phyloP scores from a whole-genome alignment of 2,329 filamentous ascomycete species.

The Purpureocillium takamizusanense region DNA sequence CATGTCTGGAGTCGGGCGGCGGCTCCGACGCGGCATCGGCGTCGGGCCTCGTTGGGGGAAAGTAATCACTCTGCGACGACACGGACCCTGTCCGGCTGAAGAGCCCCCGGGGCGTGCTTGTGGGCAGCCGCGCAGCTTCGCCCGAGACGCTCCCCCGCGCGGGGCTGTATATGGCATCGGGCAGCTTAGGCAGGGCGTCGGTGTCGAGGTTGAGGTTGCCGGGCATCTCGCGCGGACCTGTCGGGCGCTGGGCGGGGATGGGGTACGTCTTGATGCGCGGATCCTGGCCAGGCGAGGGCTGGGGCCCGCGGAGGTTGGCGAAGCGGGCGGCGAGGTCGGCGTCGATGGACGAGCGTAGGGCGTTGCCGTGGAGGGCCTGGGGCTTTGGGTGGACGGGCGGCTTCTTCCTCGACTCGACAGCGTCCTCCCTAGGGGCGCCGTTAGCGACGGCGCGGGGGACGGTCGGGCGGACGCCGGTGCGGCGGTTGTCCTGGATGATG shows the following conservation, averaged over 20 bases:
- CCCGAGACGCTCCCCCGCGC: slow-evolving; percentile 61
- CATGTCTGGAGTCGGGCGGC: too few relatives aligned
- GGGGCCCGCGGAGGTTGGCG: slow-evolving; percentile 41
- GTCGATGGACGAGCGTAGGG: slow-evolving; percentile 21
- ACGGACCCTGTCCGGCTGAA: slow-evolving; percentile 52
- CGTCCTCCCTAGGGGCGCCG: too few relatives aligned
- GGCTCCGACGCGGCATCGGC: too few relatives aligned
- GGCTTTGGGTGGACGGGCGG: slow-evolving; percentile 58
- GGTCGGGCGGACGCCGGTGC: slow-evolving; percentile 47
- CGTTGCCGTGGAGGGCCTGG: slow-evolving; percentile 53
- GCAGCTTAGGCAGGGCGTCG: slow-evolving; percentile 53
- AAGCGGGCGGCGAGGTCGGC: slow-evolving; percentile 49
- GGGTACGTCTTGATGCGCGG: slow-evolving; percentile 43
- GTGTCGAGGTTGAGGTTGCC: slow-evolving; percentile 19
- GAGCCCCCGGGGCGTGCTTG: slow-evolving; percentile 55
- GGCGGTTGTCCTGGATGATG: slow-evolving; percentile 55
- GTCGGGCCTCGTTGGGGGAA: slow-evolving; percentile 19
- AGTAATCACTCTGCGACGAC: slow-evolving; percentile 27
- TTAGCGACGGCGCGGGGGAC: not conserved
- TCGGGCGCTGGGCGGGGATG: slow-evolving; percentile 26
- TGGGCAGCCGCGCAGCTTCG: slow-evolving; percentile 54
- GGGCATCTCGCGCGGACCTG: slow-evolving; percentile 47
- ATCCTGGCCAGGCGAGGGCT: slow-evolving; percentile 35
- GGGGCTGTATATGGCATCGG: slow-evolving; percentile 72
- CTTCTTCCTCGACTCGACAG: slow-evolving; percentile 25